Evolutionary conservation across 140 eudicot species (phyloP).

Genomic region (Oenanthe javanica): DNA sequence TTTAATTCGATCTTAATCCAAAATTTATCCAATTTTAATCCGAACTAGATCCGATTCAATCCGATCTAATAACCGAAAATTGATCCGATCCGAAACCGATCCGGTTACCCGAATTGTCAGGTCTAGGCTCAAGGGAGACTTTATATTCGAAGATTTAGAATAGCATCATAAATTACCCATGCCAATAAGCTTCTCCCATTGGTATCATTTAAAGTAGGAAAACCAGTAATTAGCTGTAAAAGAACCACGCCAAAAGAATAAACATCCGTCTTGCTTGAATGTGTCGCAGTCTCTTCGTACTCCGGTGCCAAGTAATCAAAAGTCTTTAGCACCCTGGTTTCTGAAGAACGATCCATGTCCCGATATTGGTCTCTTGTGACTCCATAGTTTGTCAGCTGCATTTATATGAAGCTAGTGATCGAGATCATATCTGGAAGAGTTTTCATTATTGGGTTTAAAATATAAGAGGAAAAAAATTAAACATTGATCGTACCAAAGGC

Average conservation of each 20-base stretch:
- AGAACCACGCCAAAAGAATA: conserved; percentile 43
- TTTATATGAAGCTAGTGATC: too few species aligned
- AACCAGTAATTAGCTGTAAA: conserved; percentile 39
- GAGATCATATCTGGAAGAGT: neutral
- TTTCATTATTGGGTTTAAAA: neutral
- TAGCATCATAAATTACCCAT: conserved; percentile 23
- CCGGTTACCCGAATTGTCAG: too few species aligned
- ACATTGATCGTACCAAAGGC: conserved; percentile 24
- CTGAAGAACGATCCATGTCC: conserved; percentile 26
- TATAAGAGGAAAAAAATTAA: neutral
- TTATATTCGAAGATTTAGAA: neutral
- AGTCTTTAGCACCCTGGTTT: conserved; percentile 31
- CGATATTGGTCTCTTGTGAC: conserved; percentile 27
- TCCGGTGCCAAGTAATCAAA: conserved; percentile 47
- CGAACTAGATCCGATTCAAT: too few species aligned
- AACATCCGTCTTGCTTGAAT: conserved; percentile 30
- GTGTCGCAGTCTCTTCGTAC: conserved; percentile 28
- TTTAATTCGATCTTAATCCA: too few species aligned
- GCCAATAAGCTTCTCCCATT: conserved; percentile 29
- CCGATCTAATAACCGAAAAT: too few species aligned
- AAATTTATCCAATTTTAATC: too few species aligned
- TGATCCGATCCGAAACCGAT: too few species aligned
- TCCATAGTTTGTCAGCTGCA: conserved; percentile 34
- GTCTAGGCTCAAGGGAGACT: neutral
- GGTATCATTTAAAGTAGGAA: conserved; percentile 25